Evolutionary conservation across 768 basidiomycete species (phyloP).

Genomic region (Naganishia onofrii): DNA sequence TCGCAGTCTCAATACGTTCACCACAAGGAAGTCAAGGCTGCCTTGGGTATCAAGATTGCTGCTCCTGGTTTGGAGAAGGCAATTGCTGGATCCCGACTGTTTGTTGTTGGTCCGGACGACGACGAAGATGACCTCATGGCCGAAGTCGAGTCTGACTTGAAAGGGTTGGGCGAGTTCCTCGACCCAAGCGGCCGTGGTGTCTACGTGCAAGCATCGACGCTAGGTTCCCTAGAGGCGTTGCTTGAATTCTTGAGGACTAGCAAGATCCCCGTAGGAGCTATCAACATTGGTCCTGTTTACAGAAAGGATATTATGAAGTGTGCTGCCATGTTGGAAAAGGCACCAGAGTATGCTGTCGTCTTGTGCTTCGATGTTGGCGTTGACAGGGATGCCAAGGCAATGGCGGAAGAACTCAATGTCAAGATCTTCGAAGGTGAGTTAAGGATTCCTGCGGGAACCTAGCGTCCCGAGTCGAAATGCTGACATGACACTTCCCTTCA

Average conservation of each 20-base stretch:
- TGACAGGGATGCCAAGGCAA: slow-evolving; percentile 84
- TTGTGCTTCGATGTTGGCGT: slow-evolving; percentile 94
- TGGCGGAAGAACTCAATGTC: slow-evolving; percentile 93
- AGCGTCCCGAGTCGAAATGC: neutral
- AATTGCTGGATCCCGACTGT: slow-evolving; percentile 89
- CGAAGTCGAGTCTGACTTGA: slow-evolving; percentile 94
- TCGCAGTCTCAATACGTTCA: slow-evolving; percentile 88
- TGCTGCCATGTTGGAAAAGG: slow-evolving; percentile 90
- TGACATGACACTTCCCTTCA: slow-evolving; percentile 47
- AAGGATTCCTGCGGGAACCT: neutral
- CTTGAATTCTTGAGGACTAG: slow-evolving; percentile 89
- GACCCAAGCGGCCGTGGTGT: slow-evolving; percentile 96
- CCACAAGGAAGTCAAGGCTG: slow-evolving; percentile 94
- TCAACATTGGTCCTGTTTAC: slow-evolving; percentile 96
- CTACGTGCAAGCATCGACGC: slow-evolving; percentile 93
- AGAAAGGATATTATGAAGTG: slow-evolving; percentile 91
- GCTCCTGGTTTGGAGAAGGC: slow-evolving; percentile 96
- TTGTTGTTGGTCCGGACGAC: slow-evolving; percentile 90
- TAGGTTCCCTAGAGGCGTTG: slow-evolving; percentile 93
- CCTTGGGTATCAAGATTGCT: slow-evolving; percentile 89
- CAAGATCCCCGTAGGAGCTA: slow-evolving; percentile 95
- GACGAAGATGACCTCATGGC: slow-evolving; percentile 93
- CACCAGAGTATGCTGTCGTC: slow-evolving; percentile 89
- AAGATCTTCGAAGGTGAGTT: slow-evolving; percentile 82
- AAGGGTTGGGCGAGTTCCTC: slow-evolving; percentile 78